A percentile compares a stretch with the other conserved stretches of the same genome.
Evolutionary conservation across 768 basidiomycete species (phyloP).

Genomic region (Russula sp.): DNA sequence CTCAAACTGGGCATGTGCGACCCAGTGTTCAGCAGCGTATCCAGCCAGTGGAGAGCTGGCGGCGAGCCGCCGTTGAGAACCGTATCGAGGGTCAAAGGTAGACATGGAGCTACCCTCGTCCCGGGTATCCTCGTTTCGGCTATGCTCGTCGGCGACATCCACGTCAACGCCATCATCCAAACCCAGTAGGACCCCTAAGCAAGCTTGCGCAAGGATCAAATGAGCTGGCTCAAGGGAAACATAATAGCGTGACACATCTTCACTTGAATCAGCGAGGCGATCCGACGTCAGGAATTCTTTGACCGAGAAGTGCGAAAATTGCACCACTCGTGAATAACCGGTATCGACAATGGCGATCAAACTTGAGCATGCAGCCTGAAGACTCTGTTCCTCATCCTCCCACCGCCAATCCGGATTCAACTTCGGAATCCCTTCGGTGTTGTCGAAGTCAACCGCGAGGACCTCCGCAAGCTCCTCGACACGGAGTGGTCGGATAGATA

Average conservation of each 20-base stretch:
- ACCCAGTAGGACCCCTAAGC: background rate
- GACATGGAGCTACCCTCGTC: too few relatives aligned
- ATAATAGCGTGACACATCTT: background rate
- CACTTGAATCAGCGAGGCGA: background rate
- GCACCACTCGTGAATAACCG: background rate
- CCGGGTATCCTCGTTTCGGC: too few relatives aligned
- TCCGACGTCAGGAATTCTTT: background rate
- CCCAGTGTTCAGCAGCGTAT: background rate
- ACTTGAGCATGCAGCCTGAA: background rate
- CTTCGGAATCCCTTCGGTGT: background rate
- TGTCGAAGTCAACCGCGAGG: background rate
- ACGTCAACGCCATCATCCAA: background rate
- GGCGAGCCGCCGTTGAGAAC: too few relatives aligned
- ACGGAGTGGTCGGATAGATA: background rate
- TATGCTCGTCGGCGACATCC: background rate
- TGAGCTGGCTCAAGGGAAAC: background rate
- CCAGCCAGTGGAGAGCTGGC: background rate
- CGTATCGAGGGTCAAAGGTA: too few relatives aligned
- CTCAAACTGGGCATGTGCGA: background rate
- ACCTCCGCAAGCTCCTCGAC: background rate
- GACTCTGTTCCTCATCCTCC: background rate
- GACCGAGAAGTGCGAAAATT: background rate
- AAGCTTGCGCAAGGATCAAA: background rate
- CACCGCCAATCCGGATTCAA: background rate
- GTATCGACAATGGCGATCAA: background rate